Percentiles rank a stretch among this genome's conserved stretches.
phyloP scores from a whole-genome alignment of 208 protist species.

The Trypanosoma grayi region DNA sequence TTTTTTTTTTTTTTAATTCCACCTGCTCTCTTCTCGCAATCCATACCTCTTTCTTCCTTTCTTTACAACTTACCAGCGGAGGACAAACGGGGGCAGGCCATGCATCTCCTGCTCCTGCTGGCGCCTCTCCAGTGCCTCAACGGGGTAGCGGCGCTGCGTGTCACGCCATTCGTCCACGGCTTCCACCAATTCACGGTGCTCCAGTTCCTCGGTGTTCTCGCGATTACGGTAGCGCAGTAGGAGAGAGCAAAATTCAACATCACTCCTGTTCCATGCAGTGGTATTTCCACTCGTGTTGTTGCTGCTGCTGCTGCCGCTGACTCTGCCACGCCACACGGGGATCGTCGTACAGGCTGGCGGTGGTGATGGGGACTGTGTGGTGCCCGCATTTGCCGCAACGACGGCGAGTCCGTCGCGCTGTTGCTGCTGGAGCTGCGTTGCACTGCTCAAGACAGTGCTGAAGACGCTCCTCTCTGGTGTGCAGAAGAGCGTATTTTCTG shows the following conservation, averaged over 20 bases:
- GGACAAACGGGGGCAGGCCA: conserved; percentile 9
- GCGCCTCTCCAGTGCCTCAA: conserved; percentile 10
- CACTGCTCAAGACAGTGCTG: not conserved
- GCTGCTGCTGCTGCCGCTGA: no score
- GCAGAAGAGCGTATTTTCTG: not conserved
- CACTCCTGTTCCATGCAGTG: not conserved
- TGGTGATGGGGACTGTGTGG: not conserved
- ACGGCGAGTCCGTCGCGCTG: not conserved
- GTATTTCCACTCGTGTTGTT: not conserved
- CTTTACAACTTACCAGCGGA: conserved; percentile 18
- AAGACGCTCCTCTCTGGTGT: conserved; percentile 13
- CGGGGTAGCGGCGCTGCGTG: conserved; percentile 4
- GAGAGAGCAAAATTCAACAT: conserved; percentile 9
- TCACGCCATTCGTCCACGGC: conserved; percentile 8
- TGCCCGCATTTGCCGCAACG: not conserved
- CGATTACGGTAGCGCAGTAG: conserved; percentile 4
- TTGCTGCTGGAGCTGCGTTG: not conserved
- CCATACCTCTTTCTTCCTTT: not conserved
- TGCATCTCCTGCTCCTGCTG: conserved; percentile 2
- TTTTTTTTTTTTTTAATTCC: conserved; percentile 5
- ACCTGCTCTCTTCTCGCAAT: not conserved
- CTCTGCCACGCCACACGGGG: no score
- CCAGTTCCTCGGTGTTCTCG: conserved; percentile 17
- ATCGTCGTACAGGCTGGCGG: not conserved
- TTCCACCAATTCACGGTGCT: conserved; percentile 12